phyloP scores from a whole-genome alignment of 2,329 filamentous ascomycete genomes.

The Aspergillus terreus region DNA sequence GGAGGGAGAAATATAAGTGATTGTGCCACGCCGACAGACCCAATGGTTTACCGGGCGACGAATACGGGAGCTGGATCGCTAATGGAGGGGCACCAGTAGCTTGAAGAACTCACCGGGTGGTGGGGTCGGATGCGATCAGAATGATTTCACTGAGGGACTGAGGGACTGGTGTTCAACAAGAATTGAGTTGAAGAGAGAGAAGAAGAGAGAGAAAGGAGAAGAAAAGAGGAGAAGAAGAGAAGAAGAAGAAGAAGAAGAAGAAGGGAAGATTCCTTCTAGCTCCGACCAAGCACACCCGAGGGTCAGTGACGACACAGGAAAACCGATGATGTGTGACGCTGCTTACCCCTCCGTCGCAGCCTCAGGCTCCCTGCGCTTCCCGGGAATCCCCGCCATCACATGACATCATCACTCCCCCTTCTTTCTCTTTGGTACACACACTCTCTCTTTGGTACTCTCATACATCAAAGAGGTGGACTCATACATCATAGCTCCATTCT shows the following conservation, averaged over 20 bases:
- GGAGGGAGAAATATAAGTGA: conserved; percentile 8
- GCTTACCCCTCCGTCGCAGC: conserved; percentile 4
- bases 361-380: conserved; percentile 16
- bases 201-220: neutral
- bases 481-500: neutral
- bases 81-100: conserved; percentile 18
- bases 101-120: conserved; percentile 33
- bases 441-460: neutral
- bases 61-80: conserved; percentile 17
- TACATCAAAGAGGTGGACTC: neutral
- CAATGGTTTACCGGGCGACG: conserved; percentile 24
- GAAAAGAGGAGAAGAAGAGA: neutral
- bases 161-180: conserved; percentile 2
- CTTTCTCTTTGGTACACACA: too few species aligned
- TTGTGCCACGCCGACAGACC: conserved; percentile 6
- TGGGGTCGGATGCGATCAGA: conserved; percentile 36
- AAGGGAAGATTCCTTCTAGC: neutral
- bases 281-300: neutral
- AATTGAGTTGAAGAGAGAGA: neutral
- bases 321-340: neutral
- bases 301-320: conserved; percentile 13
- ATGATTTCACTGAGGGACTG: conserved; percentile 27
- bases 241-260: neutral
- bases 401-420: conserved; percentile 17
- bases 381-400: conserved; percentile 25